phyloP scores from a whole-genome alignment of 2,329 filamentous ascomycete species.

The Alternaria alternata region DNA sequence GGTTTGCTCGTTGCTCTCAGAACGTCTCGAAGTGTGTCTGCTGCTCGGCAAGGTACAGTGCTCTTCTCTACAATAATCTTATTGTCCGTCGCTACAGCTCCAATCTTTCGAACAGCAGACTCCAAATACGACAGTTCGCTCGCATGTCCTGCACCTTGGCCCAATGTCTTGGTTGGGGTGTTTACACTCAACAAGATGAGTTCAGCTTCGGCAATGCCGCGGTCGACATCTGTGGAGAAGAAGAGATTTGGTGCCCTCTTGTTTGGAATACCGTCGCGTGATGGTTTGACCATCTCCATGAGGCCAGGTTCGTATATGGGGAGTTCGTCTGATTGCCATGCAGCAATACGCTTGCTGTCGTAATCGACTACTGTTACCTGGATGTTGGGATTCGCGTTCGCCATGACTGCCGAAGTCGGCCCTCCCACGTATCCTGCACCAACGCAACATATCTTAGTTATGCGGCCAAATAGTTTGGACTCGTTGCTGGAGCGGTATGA shows the following conservation, averaged over 20 bases:
- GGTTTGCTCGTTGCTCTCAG: too few relatives aligned
- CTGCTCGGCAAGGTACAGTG: too few relatives aligned
- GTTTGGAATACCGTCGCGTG: slow-evolving; percentile 55
- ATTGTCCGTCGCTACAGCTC: slow-evolving; percentile 64
- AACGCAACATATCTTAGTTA: too few relatives aligned
- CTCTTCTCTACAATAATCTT: too few relatives aligned
- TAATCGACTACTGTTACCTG: slow-evolving; percentile 78
- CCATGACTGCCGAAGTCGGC: too few relatives aligned
- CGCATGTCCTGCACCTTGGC: slow-evolving; percentile 73
- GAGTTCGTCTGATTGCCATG: slow-evolving; percentile 76
- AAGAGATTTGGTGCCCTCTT: slow-evolving; percentile 70
- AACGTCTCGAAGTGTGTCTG: too few relatives aligned
- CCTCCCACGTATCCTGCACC: too few relatives aligned
- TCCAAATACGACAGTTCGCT: slow-evolving; percentile 78
- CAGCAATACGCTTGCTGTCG: slow-evolving; percentile 69
- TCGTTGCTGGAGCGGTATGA: too few relatives aligned
- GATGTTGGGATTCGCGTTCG: slow-evolving; percentile 61
- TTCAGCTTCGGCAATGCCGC: slow-evolving; percentile 71
- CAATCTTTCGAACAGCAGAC: slow-evolving; percentile 72
- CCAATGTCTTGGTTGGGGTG: slow-evolving; percentile 77
- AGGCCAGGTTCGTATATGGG: slow-evolving; percentile 81
- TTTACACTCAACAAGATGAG: slow-evolving; percentile 80
- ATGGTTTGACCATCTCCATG: slow-evolving; percentile 70
- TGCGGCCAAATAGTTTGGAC: too few relatives aligned
- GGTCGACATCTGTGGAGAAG: slow-evolving; percentile 74